Evolutionary conservation across 441 rosid species (phyloP).

Genomic region (Cnidoscolus chayamansa): DNA sequence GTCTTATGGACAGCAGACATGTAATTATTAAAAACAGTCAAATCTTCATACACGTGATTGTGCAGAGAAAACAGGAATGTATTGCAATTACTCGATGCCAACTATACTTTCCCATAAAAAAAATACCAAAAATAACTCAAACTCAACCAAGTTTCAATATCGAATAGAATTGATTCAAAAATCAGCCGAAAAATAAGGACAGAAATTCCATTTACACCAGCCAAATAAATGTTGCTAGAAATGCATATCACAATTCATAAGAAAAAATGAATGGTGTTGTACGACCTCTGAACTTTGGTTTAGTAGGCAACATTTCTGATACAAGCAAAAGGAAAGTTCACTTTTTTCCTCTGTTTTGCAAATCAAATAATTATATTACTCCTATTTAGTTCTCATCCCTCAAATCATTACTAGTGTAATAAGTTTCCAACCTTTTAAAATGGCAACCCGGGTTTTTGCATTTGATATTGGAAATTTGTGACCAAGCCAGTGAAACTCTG

Average conservation of each 20-base stretch:
- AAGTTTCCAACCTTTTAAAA: constrained; percentile 53
- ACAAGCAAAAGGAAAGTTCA: background rate
- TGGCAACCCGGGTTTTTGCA: constrained; percentile 77
- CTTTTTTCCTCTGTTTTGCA: too few species aligned
- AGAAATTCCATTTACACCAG: background rate
- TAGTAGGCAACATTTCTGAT: background rate
- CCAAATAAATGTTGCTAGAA: background rate
- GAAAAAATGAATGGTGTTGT: background rate
- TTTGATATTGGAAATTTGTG: constrained; percentile 84
- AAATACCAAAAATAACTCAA: background rate
- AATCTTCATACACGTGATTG: too few species aligned
- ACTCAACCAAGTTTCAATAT: background rate
- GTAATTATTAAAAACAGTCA: background rate
- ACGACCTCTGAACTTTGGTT: background rate
- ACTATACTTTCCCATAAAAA: background rate
- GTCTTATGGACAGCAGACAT: background rate
- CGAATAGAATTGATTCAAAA: background rate
- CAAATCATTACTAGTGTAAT: background rate
- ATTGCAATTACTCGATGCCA: background rate
- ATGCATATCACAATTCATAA: background rate
- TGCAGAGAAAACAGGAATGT: background rate
- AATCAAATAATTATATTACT: background rate
- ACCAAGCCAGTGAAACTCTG: constrained; percentile 96
- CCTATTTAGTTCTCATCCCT: background rate
- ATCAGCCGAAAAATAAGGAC: background rate